Base-by-base conservation (phyloP, 441 rosid species). In the Pelargonium fulgidum region DNA sequence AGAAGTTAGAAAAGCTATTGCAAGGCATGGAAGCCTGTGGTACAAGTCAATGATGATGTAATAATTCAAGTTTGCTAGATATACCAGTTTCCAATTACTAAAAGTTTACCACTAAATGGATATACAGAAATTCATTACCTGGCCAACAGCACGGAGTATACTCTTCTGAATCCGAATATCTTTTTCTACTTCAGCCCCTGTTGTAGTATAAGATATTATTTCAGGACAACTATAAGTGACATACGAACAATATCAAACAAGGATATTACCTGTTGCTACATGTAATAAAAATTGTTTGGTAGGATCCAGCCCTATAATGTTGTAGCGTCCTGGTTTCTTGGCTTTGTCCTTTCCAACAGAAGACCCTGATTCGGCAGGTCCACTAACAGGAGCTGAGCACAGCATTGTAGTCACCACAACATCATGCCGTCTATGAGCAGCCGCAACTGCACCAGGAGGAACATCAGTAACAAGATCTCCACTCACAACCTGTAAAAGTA, bases 391-490 rank as follows among this genome's bases (percentile, higher is more conserved):
- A 75, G 80, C 80, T 71, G 91, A 80, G 81, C 99, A 93, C 76
- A 93, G 91, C 95, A 87, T 83, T 63, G 84, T 84, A 78, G 99
- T 93, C 22, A 93, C 90, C 29, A 77, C 82, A 39, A 95, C 97
- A 85, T 89, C 90, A 79, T 91, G 92, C 44, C 96, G 84, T 80
- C 97, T 85, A 78, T 93, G 99, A 77, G 90, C 83, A 72, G 97
- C 96, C 0, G 92, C 93, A 52, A 89, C 86, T 64, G 93, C 91
- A 78, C 96, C 96, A 67, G 85, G 95, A 82, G 93, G 81, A 82
- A 93, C 86, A 82, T 93, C 99, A 80, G 99, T 88, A 80, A 93
- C 92, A 81, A 93, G 90, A 84, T 93, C 99, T 76, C 97, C 99
- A 80, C 96, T 89, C 72, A 93, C 84, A 19, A 91, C 93, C 96